Percentiles rank a stretch among this genome's conserved stretches.
Evolutionary conservation across 2,329 filamentous ascomycete species (phyloP).

Genomic region (Alternaria alternata): DNA sequence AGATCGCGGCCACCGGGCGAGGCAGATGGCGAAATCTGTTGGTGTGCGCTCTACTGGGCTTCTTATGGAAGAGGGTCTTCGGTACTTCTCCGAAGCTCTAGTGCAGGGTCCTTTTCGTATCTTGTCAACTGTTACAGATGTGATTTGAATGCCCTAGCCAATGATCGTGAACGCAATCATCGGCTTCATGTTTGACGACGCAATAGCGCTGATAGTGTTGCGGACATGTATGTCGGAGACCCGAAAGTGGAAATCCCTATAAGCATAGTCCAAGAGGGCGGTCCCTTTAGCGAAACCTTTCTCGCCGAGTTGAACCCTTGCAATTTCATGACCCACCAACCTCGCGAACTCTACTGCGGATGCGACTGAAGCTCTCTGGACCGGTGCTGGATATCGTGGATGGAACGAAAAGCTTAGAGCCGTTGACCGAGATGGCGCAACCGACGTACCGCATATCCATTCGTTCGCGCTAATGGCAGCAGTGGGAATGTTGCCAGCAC

Average conservation of each 20-base stretch:
- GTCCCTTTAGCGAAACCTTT: conserved; percentile 18
- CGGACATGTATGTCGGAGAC: conserved; percentile 16
- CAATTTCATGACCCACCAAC: conserved; percentile 10
- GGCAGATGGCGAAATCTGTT: background rate
- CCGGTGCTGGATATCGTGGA: background rate
- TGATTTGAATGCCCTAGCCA: background rate
- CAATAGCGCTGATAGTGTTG: conserved; percentile 4
- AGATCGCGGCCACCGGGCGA: background rate
- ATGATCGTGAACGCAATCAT: background rate
- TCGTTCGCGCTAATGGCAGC: background rate
- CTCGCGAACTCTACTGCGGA: background rate
- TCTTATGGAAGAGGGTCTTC: background rate
- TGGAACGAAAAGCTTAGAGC: background rate
- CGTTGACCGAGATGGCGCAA: background rate
- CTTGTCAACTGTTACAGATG: conserved; percentile 3
- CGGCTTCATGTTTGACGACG: conserved; percentile 1
- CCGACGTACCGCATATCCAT: background rate
- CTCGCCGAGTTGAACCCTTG: conserved; percentile 8
- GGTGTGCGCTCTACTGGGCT: background rate
- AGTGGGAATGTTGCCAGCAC: background rate
- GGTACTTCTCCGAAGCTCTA: background rate
- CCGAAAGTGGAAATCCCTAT: conserved; percentile 8
- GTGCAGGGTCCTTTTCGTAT: background rate
- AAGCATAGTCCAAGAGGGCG: conserved; percentile 4
- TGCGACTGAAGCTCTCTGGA: background rate